Conservation (phyloP, 768 basidiomycete genomes). For the Hydnum rufescens region DNA sequence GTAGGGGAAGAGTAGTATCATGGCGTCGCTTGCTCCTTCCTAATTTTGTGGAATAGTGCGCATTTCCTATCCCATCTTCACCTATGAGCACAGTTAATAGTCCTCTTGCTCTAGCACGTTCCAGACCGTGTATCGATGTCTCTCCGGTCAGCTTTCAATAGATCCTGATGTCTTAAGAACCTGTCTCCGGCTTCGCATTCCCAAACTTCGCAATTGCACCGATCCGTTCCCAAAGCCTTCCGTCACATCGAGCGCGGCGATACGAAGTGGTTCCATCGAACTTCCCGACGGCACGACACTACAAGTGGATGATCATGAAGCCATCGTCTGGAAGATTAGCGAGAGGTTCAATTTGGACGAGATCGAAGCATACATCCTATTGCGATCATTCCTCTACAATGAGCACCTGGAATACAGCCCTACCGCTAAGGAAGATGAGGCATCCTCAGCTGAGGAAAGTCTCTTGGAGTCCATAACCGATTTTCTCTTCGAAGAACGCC, state of each 20-base stretch:
- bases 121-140: constrained; percentile 5
- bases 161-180: constrained; percentile 4
- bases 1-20: not conserved
- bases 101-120: constrained; percentile 6
- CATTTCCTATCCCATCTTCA: too few species aligned
- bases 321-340: constrained; percentile 53
- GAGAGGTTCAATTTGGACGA: constrained; percentile 57
- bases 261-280: constrained; percentile 47
- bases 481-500: constrained; percentile 66
- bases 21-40: not conserved
- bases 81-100: not conserved
- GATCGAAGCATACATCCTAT: constrained; percentile 50
- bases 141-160: constrained; percentile 2
- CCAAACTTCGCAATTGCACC: constrained; percentile 35
- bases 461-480: constrained; percentile 52
- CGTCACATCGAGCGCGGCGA: constrained; percentile 39
- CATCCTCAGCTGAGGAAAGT: not conserved
- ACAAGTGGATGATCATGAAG: constrained; percentile 45
- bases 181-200: constrained; percentile 32
- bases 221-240: constrained; percentile 53
- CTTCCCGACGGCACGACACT: constrained; percentile 45
- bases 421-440: constrained; percentile 24
- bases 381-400: constrained; percentile 63
- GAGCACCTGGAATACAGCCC: constrained; percentile 30
- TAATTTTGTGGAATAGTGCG: constrained; percentile 3